Conservation (phyloP, 805 yeast genomes). For the Starmerella davenportii region DNA sequence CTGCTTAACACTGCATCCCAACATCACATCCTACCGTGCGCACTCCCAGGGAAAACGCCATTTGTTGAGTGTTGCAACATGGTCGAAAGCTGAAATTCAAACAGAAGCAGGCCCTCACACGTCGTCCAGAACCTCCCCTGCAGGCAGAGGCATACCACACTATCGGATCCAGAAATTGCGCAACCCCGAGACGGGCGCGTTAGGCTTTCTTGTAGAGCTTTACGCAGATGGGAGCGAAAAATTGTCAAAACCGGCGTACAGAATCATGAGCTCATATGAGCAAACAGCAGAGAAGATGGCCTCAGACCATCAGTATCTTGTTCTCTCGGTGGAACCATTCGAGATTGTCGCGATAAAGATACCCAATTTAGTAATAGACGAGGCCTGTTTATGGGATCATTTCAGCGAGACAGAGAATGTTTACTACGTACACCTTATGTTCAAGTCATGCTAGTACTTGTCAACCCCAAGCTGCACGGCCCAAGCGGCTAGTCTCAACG, state of each 20-base stretch:
- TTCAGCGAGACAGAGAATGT: slow-evolving; percentile 49
- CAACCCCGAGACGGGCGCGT: slow-evolving; percentile 36
- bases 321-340: slow-evolving; percentile 80
- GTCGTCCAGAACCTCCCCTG: slow-evolving; percentile 29
- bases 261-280: slow-evolving; percentile 67
- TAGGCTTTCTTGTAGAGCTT: slow-evolving; percentile 51
- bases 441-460: background rate
- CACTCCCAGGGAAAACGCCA: slow-evolving; percentile 79
- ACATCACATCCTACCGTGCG: slow-evolving; percentile 62
- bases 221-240: slow-evolving; percentile 33
- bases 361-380: slow-evolving; percentile 39
- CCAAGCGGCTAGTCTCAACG: too few species aligned
- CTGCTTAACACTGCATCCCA: slow-evolving; percentile 66
- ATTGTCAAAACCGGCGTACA: slow-evolving; percentile 31
- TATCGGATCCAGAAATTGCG: slow-evolving; percentile 51
- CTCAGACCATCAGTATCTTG: slow-evolving; percentile 44
- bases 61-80: background rate
- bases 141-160: slow-evolving; percentile 62
- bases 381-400: slow-evolving; percentile 33
- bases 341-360: slow-evolving; percentile 62
- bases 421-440: slow-evolving; percentile 51
- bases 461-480: too few species aligned
- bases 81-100: background rate
- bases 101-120: slow-evolving; percentile 10
- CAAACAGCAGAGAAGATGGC: slow-evolving; percentile 33